A percentile compares a stretch with the other conserved stretches of the same genome.
Evolutionary conservation across 2,329 filamentous ascomycete species (phyloP).

Genomic region (Epichloe brachyelytri): DNA sequence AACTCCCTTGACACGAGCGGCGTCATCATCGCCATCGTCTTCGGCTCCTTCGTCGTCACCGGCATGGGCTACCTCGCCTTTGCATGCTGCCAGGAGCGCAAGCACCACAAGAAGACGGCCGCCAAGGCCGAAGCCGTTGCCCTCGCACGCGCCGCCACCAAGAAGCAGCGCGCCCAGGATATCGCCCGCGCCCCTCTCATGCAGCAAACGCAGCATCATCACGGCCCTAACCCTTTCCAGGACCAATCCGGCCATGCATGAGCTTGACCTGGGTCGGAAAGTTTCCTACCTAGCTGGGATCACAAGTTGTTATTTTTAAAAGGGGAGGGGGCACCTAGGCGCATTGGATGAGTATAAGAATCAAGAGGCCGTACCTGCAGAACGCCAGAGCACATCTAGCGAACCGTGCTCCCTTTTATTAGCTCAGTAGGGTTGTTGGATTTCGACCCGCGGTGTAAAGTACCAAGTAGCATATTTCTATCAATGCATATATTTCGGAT

Average conservation of each 20-base stretch:
- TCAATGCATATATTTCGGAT: too few relatives aligned
- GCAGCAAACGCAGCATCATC: slow-evolving; percentile 15
- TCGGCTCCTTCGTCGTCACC: slow-evolving; percentile 27
- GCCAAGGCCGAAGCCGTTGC: slow-evolving; percentile 37
- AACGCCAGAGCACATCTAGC: too few relatives aligned
- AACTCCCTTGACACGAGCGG: slow-evolving; percentile 29
- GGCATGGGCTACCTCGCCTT: slow-evolving; percentile 30
- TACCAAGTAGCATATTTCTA: too few relatives aligned
- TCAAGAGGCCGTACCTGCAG: too few relatives aligned
- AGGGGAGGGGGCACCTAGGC: too few relatives aligned
- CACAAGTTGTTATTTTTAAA: too few relatives aligned
- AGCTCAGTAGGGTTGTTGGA: too few relatives aligned
- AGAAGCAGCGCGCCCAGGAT: slow-evolving; percentile 26
- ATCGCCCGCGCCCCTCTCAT: slow-evolving; percentile 23
- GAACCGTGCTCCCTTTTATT: too few relatives aligned
- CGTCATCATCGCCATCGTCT: slow-evolving; percentile 34
- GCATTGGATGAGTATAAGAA: too few relatives aligned
- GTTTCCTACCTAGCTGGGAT: too few relatives aligned
- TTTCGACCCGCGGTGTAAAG: too few relatives aligned
- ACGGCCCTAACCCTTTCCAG: slow-evolving; percentile 23
- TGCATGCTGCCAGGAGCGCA: slow-evolving; percentile 39
- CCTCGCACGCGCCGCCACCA: slow-evolving; percentile 34
- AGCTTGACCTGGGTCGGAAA: background rate
- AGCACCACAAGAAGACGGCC: slow-evolving; percentile 27
- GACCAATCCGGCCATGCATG: slow-evolving; percentile 14